Conservation (phyloP, 2,329 filamentous ascomycete genomes). For the Diaporthe aspalathi region DNA sequence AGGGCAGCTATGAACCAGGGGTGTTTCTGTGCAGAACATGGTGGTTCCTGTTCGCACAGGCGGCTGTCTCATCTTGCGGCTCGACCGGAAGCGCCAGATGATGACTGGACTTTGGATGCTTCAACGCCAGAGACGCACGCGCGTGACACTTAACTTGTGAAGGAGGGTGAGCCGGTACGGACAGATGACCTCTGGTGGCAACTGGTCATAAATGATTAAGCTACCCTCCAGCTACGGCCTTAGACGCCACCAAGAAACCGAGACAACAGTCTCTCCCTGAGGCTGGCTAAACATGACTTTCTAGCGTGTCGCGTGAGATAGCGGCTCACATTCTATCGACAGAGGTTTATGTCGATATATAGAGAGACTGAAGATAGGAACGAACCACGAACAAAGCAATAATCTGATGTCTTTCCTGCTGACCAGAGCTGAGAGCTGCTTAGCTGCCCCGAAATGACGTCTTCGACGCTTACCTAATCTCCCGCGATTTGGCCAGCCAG, state of each 20-base stretch:
- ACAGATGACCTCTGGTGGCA: constrained; percentile 4
- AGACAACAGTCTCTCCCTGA: constrained; percentile 10
- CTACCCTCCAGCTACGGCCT: constrained; percentile 20
- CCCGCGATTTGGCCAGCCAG: too few species aligned
- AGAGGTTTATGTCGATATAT: neutral
- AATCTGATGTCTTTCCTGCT: neutral
- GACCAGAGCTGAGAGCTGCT: constrained; percentile 14
- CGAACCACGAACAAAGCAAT: neutral
- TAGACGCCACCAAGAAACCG: neutral
- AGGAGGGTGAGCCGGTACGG: constrained; percentile 7
- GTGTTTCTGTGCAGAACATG: neutral
- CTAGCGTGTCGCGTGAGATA: neutral
- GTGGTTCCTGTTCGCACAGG: neutral
- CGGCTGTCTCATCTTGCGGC: neutral
- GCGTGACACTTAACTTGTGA: constrained; percentile 6
- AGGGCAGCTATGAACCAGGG: neutral
- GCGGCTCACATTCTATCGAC: neutral
- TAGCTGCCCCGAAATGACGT: constrained; percentile 26
- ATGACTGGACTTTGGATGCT: neutral
- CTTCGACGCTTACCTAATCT: constrained; percentile 27
- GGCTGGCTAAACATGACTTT: neutral
- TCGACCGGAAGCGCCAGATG: constrained; percentile 14
- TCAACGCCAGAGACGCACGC: too few species aligned
- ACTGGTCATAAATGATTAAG: neutral
- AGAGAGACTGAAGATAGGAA: neutral